Evolutionary conservation across 2,329 filamentous ascomycete species (phyloP), one percentile per base, ranked within the genome.

Genomic region (Pseudocercospora fijiensis): DNA sequence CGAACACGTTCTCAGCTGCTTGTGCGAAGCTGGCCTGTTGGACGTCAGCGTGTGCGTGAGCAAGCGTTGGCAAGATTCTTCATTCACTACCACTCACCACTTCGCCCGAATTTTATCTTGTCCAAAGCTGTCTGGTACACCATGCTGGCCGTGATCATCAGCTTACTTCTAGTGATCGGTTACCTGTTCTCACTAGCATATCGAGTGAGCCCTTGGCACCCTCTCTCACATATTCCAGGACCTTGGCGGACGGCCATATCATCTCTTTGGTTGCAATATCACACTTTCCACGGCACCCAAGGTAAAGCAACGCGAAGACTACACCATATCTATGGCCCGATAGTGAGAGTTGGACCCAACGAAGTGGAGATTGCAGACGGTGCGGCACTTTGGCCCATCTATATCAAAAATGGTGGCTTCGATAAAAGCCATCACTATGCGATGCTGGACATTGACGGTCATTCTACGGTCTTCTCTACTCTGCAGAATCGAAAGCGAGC

Each of bases 241-340:
- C 53, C 53, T 5, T 57, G 53, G 53, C 37, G 53, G 53, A 37
- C 53, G 3, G 24, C 27, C 9, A 18, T 57, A 22, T 57, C 53
- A n/a, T 57, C 53, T 30, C 11, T 22, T 18, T 57, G 53, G 53
- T 26, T 57, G 9, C 53, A 57, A n/a, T 57, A 57, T n/a, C 53
- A 57, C 20, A 57, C 53, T 5, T 13, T 10, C 11, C 24, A 10
- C 24, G 53, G 53, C 24, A 57, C 26, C 16, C 53, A 57, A 33
- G 24, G 20, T 2, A 55, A 27, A n/a, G 51, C 51, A 7, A 55
- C 51, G 7, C 51, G 22, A 22, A 55, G 26, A n/a, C 20, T 58
- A 51, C 62, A 67, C 53, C 24, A 63, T 8, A 20, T 52, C 26
- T 65, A 63, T 45, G 65, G 65, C 13, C 58, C 59, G 7, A 62